A percentile compares a stretch with the other conserved stretches of the same genome.
phyloP scores from a whole-genome alignment of 495 filamentous ascomycete species.

The Zalerion maritima region DNA sequence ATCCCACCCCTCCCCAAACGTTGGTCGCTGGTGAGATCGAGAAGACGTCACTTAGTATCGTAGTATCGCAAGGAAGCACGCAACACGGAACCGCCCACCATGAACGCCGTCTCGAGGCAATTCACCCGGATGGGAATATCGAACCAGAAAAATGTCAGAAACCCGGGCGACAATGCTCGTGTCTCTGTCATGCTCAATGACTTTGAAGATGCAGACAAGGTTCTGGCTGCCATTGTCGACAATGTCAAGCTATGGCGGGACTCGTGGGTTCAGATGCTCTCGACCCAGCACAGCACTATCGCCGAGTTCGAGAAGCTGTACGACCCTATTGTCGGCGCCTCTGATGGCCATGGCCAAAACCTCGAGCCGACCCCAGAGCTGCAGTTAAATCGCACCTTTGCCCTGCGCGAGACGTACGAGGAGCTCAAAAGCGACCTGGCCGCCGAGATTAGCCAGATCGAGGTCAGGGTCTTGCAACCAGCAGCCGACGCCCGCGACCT shows the following conservation, averaged over 20 bases:
- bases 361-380: conserved; percentile 48
- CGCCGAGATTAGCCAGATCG: conserved; percentile 60
- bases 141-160: no score
- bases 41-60: conserved; percentile 5
- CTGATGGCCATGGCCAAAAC: conserved; percentile 35
- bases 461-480: conserved; percentile 56
- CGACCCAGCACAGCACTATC: conserved; percentile 51
- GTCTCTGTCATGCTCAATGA: conserved; percentile 65
- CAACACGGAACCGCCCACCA: conserved; percentile 23
- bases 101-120: conserved; percentile 68
- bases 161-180: conserved; percentile 63
- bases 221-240: conserved; percentile 73
- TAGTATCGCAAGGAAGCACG: neutral
- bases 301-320: conserved; percentile 68
- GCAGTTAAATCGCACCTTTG: conserved; percentile 50
- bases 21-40: conserved; percentile 3
- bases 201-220: conserved; percentile 70
- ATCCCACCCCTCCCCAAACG: conserved; percentile 1
- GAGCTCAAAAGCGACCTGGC: conserved; percentile 63
- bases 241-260: conserved; percentile 72
- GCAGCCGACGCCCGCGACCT: conserved; percentile 56
- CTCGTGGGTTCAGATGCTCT: conserved; percentile 64
- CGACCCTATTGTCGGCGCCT: conserved; percentile 57
- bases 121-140: conserved; percentile 61
- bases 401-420: conserved; percentile 53